Conservation (phyloP, 2,329 filamentous ascomycete species). For the Paraphoma sp. region DNA sequence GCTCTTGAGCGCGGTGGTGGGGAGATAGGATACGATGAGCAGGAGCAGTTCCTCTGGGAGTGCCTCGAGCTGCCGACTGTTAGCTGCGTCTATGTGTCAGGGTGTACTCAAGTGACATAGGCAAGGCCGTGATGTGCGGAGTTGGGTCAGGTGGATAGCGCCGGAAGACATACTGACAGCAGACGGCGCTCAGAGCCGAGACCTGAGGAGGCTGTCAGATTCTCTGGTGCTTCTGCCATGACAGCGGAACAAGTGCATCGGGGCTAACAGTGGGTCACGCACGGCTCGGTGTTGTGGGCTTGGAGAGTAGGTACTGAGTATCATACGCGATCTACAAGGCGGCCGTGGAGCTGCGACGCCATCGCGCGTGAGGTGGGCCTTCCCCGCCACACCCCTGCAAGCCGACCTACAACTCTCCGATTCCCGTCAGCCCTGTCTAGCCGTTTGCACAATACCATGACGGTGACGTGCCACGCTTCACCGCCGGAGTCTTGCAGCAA, state of each 20-base stretch:
- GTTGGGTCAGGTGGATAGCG: not conserved
- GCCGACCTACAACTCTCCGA: not conserved
- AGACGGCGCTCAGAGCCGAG: not conserved
- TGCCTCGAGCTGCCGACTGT: constrained; percentile 26
- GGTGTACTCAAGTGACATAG: not conserved
- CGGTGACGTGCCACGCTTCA: too few species aligned
- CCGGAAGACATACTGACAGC: not conserved
- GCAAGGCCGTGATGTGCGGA: not conserved
- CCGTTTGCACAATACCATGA: not conserved
- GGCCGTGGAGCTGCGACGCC: not conserved
- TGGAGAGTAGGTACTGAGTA: not conserved
- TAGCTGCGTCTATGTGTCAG: not conserved
- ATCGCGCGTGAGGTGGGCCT: not conserved
- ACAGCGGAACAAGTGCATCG: not conserved
- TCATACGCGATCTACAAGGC: not conserved
- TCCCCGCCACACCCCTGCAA: not conserved
- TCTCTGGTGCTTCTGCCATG: not conserved
- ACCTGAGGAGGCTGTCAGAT: too few species aligned
- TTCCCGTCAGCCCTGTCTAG: not conserved
- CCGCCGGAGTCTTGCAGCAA: too few species aligned
- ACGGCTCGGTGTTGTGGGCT: not conserved
- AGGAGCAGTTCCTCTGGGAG: constrained; percentile 53
- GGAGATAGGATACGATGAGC: constrained; percentile 46
- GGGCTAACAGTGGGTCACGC: not conserved
- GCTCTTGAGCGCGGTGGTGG: constrained; percentile 34